These are phyloP conservation scores for Ophiocordyceps camponoti-rufipedis DNA, from an alignment of 2,329 filamentous ascomycete genomes.

Conservation along the genomic window DNA sequence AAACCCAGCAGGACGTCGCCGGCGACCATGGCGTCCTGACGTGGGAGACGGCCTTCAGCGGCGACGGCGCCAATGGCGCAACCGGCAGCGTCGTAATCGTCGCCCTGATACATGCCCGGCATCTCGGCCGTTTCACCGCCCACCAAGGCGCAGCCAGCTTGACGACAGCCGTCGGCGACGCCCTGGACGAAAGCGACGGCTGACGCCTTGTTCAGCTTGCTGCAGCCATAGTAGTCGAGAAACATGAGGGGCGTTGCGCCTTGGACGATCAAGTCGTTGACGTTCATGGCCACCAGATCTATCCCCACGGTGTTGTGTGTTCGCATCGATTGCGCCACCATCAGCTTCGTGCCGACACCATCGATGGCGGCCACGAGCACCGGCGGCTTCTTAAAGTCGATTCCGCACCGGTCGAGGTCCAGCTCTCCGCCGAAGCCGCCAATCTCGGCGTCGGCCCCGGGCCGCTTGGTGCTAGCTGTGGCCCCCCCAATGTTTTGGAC, in stretches of 20 bases:
- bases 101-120: slow-evolving; percentile 79
- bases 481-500: slow-evolving; percentile 82
- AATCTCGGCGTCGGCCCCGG: slow-evolving; percentile 83
- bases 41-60: slow-evolving; percentile 52
- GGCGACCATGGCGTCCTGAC: slow-evolving; percentile 53
- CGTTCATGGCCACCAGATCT: slow-evolving; percentile 96
- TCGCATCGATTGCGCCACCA: slow-evolving; percentile 77
- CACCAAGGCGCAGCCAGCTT: slow-evolving; percentile 78
- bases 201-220: slow-evolving; percentile 59
- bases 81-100: slow-evolving; percentile 86
- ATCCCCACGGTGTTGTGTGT: slow-evolving; percentile 93
- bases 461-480: slow-evolving; percentile 67
- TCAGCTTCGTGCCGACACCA: slow-evolving; percentile 90
- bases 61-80: slow-evolving; percentile 74
- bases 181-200: slow-evolving; percentile 80
- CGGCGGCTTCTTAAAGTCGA: slow-evolving; percentile 42
- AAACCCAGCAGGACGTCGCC: slow-evolving; percentile 81
- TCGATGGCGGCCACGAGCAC: slow-evolving; percentile 89
- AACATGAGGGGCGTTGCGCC: slow-evolving; percentile 91
- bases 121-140: slow-evolving; percentile 97
- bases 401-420: slow-evolving; percentile 50
- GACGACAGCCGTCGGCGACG: slow-evolving; percentile 71
- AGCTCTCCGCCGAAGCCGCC: slow-evolving; percentile 73
- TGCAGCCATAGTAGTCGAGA: slow-evolving; percentile 95
- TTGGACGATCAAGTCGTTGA: slow-evolving; percentile 93